Evolutionary conservation across 140 eudicot species (phyloP), one percentile per base, ranked within the genome.

Genomic region (Anethum foeniculum): DNA sequence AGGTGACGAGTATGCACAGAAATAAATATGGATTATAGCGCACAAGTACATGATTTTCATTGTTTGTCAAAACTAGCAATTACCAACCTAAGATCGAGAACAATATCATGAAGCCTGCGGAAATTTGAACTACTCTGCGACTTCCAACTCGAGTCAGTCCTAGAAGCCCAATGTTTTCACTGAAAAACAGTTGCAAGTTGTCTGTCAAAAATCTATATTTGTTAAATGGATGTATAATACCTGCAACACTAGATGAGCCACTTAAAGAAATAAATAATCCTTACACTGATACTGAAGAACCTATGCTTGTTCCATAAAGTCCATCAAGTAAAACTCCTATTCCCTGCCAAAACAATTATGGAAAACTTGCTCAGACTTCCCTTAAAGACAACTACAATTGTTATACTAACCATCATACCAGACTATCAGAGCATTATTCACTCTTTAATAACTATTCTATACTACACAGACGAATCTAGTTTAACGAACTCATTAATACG

Each of bases 131-230:
- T 76, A 95, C 99, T 82, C 99, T 88, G 15, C 97, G 92, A 80
- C 99, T 95, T 58, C 99, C 99, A 65, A 95, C 99, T 77, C 99
- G 88, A 30, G 99, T 94, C 67, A 92, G 86, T 69, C 99, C 99
- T 81, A 94, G 96, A 44, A 94, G 96, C 27, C 76, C 76, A 38
- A 38, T 71, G 27, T 71, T 71, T 71, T 71, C 76, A 41, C 76
- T 71, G 48, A 36, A 36, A 38, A 36, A 71, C 47, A 54, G 4
- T 3, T 32, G 13, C 76, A 36, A 16, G 47, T 32, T 15, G 21
- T 28, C 62, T 54, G 62, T 54, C 25, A 34, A 19, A 18, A 5
- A 11, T 71, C 8, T 28, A 71, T 71, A 30, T 6, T 36, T 62
- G 15, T 62, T 27, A 25, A 13, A 62, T 15, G 75, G 25, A 30